Percentiles rank a stretch among this genome's conserved stretches.
These are phyloP conservation scores for Aspergillus bertholletiae DNA, from an alignment of 495 filamentous ascomycete species.

Conservation along the genomic window DNA sequence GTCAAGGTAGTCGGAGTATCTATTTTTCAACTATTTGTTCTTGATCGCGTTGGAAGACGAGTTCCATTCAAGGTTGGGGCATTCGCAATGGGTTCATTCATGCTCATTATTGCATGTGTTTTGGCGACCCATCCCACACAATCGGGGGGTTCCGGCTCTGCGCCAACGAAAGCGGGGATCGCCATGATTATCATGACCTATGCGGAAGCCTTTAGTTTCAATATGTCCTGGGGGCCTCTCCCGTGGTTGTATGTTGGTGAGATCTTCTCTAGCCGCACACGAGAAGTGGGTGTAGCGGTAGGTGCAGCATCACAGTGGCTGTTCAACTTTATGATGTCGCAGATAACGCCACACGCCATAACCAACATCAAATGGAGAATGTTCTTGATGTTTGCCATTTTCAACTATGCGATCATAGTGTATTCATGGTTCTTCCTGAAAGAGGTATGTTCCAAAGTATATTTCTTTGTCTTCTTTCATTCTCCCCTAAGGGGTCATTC, in stretches of 20 bases:
- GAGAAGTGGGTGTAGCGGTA: slow-evolving; percentile 42
- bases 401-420: slow-evolving; percentile 42
- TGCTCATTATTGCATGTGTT: slow-evolving; percentile 50
- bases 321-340: slow-evolving; percentile 53
- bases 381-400: slow-evolving; percentile 56
- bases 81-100: slow-evolving; percentile 46
- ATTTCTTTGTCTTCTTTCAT: neutral
- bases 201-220: slow-evolving; percentile 43
- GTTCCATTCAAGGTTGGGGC: slow-evolving; percentile 52
- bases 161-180: slow-evolving; percentile 35
- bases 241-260: slow-evolving; percentile 45
- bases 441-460: slow-evolving; percentile 26
- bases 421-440: slow-evolving; percentile 48
- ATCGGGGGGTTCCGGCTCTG: slow-evolving; percentile 17
- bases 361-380: slow-evolving; percentile 49
- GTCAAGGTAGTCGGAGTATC: slow-evolving; percentile 44
- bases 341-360: slow-evolving; percentile 50
- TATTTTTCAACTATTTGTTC: slow-evolving; percentile 42
- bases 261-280: slow-evolving; percentile 51
- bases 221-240: slow-evolving; percentile 35
- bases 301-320: slow-evolving; percentile 52
- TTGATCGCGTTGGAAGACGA: slow-evolving; percentile 52
- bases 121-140: slow-evolving; percentile 40
- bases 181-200: slow-evolving; percentile 50
- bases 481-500: neutral